Evolutionary conservation across 1,284 basidiomycete genomes (phyloP), one percentile per base, ranked within the genome.

Genomic region (Coniophora puteana): DNA sequence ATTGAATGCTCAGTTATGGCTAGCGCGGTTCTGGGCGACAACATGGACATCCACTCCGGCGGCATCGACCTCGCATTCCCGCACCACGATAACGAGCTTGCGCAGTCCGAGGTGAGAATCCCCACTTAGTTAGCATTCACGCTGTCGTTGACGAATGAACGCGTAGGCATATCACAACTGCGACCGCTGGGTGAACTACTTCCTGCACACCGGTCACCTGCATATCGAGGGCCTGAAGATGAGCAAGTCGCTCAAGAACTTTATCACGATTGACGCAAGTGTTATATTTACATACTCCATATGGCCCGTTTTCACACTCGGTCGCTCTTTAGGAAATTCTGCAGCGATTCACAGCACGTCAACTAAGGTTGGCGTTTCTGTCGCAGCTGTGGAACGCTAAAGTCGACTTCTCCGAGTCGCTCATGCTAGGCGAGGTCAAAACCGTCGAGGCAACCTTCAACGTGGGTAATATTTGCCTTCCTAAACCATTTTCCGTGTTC

Each of bases 1-100:
- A 99, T 99, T 45, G 96, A 99, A 63, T 99, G 96, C 69, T 95
- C 92, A 8, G 96, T 98, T 33, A 99, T 99, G 96, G 95, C 94
- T 12, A 90, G 83, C 44, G 93, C 87, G 27, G 76, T 99, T 36
- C 74, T 99, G 34, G 96, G 96, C 7, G 78, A 88, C 43, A 85
- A 83, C 44, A 93, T 99, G 82, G 96, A 99, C 65, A 94, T 99
- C 50, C 96, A 99, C 62, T 96, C 93, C 5, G 96, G 96, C 35
- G 96, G 96, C 11, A 83, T 93, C 36, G 96, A 99, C 65, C 75
- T 99, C 45, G 90, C 93, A 37, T 99, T 99, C 71, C 96, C 96
- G 4, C 96, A 99, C 68, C 96, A 99, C 61, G 96, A 99, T 63
- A 99, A 99, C 61, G 96, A 99, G 69, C 80, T 99, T 55, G 96